Base-by-base conservation (phyloP, 441 rosid species). In the Bocquillonia castaneifolia region DNA sequence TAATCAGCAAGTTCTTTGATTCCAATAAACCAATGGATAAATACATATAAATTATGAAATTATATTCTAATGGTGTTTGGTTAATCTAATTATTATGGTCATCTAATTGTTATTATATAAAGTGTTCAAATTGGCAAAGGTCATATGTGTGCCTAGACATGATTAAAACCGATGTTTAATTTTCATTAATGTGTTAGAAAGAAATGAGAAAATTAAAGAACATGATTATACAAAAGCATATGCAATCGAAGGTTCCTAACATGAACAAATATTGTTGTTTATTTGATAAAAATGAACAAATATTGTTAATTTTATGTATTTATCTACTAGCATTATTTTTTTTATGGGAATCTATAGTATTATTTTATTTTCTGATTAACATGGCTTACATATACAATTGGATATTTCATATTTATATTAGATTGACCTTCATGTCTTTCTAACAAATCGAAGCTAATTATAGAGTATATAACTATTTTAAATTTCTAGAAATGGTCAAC, bases 1-100 rank as follows among this genome's bases (percentile, higher is more conserved):
- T 57, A 66, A 64, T 39, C 48, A 68, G 52, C 74, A 56, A 48
- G 29, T 52, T 28, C 70, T 48, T 64, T 14, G 15, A 60, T 64
- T 51, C 54, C 63, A 32, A 10, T 44, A 40, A 39, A 64, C 54
- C 25, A 14, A 8, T 44, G 70, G 54, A 22, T 58, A 17, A 20
- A 57, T 12, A 52, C 5, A 6, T 20, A 28, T 45, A 10, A 28
- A 12, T n/a, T 42, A 18, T 67, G 18, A 20, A 26, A 28, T 25
- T 55, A 7, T 6, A 42, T 52, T 53, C 23, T 42, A 29, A 60
- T 59, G 26, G 6, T 68, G 56, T 22, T 10, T 42, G 15, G 12
- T 37, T 26, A 54, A 20, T 7, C 18, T 32, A 17, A 57, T 57
- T 55, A 13, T 6, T 4, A 15, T 13, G 6, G 40, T 60, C 17